Base-by-base conservation (phyloP, 2,329 filamentous ascomycete genomes). In the Pyrenophora graminea region DNA sequence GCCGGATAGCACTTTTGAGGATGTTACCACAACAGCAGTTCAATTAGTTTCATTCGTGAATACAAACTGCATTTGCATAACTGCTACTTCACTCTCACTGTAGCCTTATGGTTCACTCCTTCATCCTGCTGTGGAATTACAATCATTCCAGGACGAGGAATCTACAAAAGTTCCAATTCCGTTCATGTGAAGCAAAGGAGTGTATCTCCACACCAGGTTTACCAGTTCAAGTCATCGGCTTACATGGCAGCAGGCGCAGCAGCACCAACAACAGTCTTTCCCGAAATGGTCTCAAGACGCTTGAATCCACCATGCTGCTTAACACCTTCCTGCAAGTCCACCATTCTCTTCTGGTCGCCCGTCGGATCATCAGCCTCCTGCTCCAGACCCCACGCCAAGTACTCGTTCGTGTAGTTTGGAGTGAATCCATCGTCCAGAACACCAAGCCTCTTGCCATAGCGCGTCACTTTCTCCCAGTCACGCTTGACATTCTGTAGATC, bases 401-500 rank as follows among this genome's bases (percentile, higher is more conserved):
- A 89, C 58, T 82, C 75, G 60, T 91, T 91, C 62, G 87, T 90
- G 74, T 90, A 91, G 77, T 91, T 91, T 12, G 88, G 83, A 67
- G 75, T 71, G 64, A 91, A 91, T 58, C 67, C 71, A 13, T 78
- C 77, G n/a, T 81, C 78, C 51, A 91, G 68, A 19, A 91, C 85
- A 3, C 82, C 85, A 2, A 91, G 79, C 3, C 88, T 79, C 79
- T 90, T 89, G 27, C 88, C 88, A 67, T 91, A 91, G 57, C 79
- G 80, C 39, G 88, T 91, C 9, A 91, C 89, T 79, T 91, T 91
- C 51, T 80, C 74, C 88, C 88, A 91, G 75, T 91, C 88, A 40
- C 89, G 82, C 45, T 73, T 61, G 5, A 91, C 88, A 60, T 91
- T 91, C 82, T 89, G 87, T 58, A 91, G 68, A 60, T 91, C 87